Evolutionary conservation across 2,329 filamentous ascomycete species (phyloP), one percentile per base, ranked within the genome.

Genomic region (Trichophyton benhamiae): DNA sequence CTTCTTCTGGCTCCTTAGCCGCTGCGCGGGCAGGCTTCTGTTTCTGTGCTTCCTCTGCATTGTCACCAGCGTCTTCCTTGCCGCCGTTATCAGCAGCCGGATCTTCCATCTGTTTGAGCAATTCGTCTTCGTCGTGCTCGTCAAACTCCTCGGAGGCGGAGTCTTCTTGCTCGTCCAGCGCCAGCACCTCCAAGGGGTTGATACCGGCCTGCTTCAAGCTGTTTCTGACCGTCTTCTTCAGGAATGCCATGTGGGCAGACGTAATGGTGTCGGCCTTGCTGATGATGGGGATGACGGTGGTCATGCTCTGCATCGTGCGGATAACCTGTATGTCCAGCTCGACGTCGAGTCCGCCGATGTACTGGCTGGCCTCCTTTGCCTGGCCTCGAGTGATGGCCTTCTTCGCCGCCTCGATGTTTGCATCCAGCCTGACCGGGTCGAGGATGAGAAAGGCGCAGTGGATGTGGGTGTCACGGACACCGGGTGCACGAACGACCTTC

Each of bases 251-350:
- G 75, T 99, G 94, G 60, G 88, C 87, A 0, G 88, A 86, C n/a
- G 94, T 97, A 68, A 97, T 88, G 13, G 91, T 96, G 72, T 99
- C 94, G 44, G 94, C 92, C 76, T 99, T 99, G 71, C 91, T 88
- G 70, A 99, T 92, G 62, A 99, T 86, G 0, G 94, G 94, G 55
- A 99, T 89, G 63, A 97, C 90, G 0, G 90, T 95, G 0, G 94
- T 97, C 80, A 96, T 96, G 68, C 89, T 88, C 72, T 95, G 87
- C 30, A 99, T 82, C 15, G 87, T 88, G 57, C 88, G 88, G 68
- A 99, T 80, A 62, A 96, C 88, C 71, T 96, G 91, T 25, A 99
- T 77, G 71, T 99, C 94, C 8, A 99, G 82, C 66, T 90, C 88
- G 66, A 95, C 87, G 68, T 97, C 91, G 13, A 97, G 79, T 22